Conservation (phyloP, 225 moss, liverwort and hornwort genomes). For the Pleurozium schreberi region DNA sequence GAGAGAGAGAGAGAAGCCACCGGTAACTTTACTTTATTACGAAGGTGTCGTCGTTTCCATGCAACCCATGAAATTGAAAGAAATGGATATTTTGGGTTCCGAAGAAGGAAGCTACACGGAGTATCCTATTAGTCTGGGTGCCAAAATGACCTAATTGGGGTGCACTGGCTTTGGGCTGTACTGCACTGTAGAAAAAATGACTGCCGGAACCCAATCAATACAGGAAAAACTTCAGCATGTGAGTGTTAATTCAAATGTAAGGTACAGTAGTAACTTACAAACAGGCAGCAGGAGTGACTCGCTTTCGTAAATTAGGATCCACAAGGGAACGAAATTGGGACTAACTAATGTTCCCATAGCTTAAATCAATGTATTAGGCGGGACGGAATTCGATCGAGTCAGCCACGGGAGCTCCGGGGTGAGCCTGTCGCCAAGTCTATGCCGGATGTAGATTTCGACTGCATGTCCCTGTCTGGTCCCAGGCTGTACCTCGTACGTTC, state of each 20-base stretch:
- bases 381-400: neutral
- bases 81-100: neutral
- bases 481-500: neutral
- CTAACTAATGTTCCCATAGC: too few relatives aligned
- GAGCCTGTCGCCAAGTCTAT: neutral
- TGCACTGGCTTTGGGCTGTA: too few relatives aligned
- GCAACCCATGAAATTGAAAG: too few relatives aligned
- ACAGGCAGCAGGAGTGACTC: too few relatives aligned
- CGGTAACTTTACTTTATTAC: too few relatives aligned
- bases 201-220: too few relatives aligned
- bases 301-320: neutral
- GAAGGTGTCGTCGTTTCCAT: too few relatives aligned
- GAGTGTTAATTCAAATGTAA: neutral
- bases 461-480: neutral
- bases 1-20: too few relatives aligned
- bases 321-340: neutral
- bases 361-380: neutral
- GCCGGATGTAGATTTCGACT: rapidly evolving
- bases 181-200: too few relatives aligned
- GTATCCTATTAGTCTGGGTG: neutral
- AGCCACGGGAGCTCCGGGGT: neutral
- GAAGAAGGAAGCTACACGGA: neutral
- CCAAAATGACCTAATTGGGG: neutral
- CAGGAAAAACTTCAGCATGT: too few relatives aligned
- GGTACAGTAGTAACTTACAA: neutral